Evolutionary conservation across 257 asterid species (phyloP).

Genomic region (Nicotiana knightiana): DNA sequence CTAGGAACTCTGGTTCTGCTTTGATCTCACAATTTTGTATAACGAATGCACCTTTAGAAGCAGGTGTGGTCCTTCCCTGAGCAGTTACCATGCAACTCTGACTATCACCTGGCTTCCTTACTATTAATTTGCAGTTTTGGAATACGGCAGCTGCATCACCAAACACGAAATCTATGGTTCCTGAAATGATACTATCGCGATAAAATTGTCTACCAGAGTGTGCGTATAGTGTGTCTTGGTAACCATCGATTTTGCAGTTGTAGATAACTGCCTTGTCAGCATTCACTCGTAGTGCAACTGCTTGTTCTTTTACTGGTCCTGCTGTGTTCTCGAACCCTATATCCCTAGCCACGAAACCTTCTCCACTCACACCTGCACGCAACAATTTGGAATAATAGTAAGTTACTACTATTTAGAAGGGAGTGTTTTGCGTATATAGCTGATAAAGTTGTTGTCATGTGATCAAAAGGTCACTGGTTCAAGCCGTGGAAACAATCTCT

Average conservation of each 20-base stretch:
- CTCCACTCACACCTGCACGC: conserved; percentile 21
- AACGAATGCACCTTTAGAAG: conserved; percentile 22
- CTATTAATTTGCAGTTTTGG: conserved; percentile 48
- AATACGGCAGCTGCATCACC: conserved; percentile 42
- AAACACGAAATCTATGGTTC: conserved; percentile 57
- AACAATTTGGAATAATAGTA: neutral
- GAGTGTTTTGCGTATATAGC: neutral
- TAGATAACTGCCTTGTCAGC: conserved; percentile 37
- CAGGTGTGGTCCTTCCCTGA: conserved; percentile 37
- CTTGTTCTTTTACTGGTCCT: conserved; percentile 43
- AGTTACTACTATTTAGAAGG: neutral
- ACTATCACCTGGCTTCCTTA: conserved; percentile 31
- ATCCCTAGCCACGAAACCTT: conserved; percentile 37
- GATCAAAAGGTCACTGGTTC: no score
- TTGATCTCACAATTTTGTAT: conserved; percentile 34
- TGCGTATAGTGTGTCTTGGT: conserved; percentile 57
- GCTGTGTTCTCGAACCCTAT: conserved; percentile 63
- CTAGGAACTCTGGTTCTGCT: conserved; percentile 20
- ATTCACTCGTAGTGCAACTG: conserved; percentile 53
- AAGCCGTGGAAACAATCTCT: no score
- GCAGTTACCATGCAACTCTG: conserved; percentile 54
- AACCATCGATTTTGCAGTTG: conserved; percentile 46
- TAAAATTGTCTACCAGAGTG: conserved; percentile 46
- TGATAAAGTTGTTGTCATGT: no score
- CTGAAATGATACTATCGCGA: conserved; percentile 45